Evolutionary conservation across 2,329 filamentous ascomycete genomes (phyloP).

Genomic region (Coniochaeta sp.): DNA sequence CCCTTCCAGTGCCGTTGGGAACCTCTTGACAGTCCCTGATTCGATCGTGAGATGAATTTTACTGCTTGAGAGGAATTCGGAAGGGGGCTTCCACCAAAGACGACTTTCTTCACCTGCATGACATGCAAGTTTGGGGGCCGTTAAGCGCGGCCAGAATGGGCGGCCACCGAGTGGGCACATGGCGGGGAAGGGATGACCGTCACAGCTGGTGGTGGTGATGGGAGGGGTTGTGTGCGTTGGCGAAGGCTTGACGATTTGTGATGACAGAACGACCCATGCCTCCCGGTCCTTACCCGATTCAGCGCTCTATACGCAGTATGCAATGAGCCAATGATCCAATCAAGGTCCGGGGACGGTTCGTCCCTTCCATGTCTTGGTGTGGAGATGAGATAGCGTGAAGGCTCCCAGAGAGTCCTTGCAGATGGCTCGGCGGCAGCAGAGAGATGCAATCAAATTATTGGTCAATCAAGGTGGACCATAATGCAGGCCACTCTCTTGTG

Average conservation of each 20-base stretch:
- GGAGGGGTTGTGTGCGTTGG: not conserved
- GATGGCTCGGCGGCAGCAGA: not conserved
- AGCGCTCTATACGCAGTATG: no score
- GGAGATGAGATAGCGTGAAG: not conserved
- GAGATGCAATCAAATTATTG: not conserved
- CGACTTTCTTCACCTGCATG: not conserved
- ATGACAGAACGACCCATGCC: not conserved
- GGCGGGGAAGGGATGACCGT: not conserved
- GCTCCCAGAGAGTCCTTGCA: not conserved
- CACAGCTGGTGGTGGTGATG: not conserved
- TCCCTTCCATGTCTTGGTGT: not conserved
- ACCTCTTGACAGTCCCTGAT: not conserved
- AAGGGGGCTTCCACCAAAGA: not conserved
- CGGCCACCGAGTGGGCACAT: not conserved
- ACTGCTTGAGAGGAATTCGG: not conserved
- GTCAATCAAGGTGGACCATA: not conserved
- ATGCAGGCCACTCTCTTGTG: not conserved
- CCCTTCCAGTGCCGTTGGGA: not conserved
- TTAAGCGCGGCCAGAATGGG: constrained; percentile 1
- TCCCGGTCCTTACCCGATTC: no score
- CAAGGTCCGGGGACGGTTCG: not conserved
- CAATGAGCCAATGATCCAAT: not conserved
- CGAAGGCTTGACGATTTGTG: not conserved
- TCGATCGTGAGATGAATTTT: not conserved
- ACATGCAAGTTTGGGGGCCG: not conserved